Base-by-base conservation (phyloP, 176 grass and related monocot species). In the Elymus sibiricus region DNA sequence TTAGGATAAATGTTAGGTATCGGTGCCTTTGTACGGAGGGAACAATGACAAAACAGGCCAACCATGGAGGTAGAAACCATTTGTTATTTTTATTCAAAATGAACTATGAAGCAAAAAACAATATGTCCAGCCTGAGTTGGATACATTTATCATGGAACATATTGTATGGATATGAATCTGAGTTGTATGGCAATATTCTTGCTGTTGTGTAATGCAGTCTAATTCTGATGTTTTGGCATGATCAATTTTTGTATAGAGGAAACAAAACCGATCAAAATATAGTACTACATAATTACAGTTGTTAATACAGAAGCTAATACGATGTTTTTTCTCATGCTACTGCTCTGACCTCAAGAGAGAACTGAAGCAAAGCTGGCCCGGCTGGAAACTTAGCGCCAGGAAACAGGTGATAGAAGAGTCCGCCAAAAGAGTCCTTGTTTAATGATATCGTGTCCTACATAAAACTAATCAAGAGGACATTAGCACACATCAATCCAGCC, bases 31-130 rank as follows among this genome's bases (percentile, higher is more conserved):
- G 14, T 17, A 75, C 2, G 11, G 25, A 22, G 78, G 29, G 9
- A 66, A 80, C 40, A 80, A 66, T 66, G 40, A 47, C 26, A 13
- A 27, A 79, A 38, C 16, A 22, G 55, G 63, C 69, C 21, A 29
- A 17, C 34, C 55, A 83, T 32, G 14, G 35, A 22, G 17, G 15
- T 46, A 44, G 26, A 53, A 73, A 73, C 19, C 5, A 35, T 34
- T 25, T 43, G 9, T 76, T 64, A 15, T 8, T 51, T 35, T 51
- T 60, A 34, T 5, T 61, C 44, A 55, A 79, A 72, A 28, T 15
- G 66, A 79, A 29, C 26, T 84, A 79, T 14, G 61, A 40, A 79
- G 61, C 28, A 87, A 58, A 77, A 86, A 87, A 9, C 34, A 35
- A 35, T 35, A 35, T 35, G 34, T 35, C 34, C 40, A n/a, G n/a